These are phyloP conservation scores for Agaricus bisporus DNA, from an alignment of 768 basidiomycete species.

Conservation along the genomic window DNA sequence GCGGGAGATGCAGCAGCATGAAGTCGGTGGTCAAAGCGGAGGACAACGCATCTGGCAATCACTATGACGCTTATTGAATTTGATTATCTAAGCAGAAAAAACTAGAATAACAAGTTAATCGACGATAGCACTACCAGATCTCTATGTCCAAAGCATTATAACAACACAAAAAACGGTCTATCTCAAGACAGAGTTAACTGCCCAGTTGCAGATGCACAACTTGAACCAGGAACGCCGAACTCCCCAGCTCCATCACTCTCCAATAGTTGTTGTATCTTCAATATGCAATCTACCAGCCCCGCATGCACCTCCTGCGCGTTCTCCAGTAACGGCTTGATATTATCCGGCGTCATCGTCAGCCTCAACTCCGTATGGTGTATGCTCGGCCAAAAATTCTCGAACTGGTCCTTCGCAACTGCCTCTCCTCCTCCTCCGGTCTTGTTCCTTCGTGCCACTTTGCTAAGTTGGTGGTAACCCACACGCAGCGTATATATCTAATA, in stretches of 20 bases:
- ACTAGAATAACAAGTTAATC: too few species aligned
- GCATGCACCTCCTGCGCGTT: slow-evolving; percentile 72
- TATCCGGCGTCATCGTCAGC: slow-evolving; percentile 83
- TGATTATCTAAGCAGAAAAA: background rate
- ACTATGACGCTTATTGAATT: background rate
- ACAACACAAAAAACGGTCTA: background rate
- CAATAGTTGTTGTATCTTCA: slow-evolving; percentile 52
- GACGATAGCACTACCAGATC: background rate
- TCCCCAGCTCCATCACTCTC: slow-evolving; percentile 10
- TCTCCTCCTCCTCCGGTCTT: slow-evolving; percentile 19
- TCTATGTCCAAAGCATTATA: background rate
- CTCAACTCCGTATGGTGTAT: slow-evolving; percentile 25
- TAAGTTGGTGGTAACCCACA: too few species aligned
- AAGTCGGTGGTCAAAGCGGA: background rate
- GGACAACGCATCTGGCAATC: background rate
- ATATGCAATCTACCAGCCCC: slow-evolving; percentile 63
- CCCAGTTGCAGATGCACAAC: slow-evolving; percentile 5
- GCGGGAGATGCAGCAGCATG: slow-evolving; percentile 21
- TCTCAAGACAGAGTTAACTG: slow-evolving; percentile 9
- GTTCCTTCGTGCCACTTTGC: too few species aligned
- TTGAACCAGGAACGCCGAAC: slow-evolving; percentile 4
- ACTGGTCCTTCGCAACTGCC: too few species aligned
- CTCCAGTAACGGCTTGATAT: slow-evolving; percentile 76
- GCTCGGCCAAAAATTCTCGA: slow-evolving; percentile 16
- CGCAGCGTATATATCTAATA: too few species aligned